Evolutionary conservation across 2,329 filamentous ascomycete genomes (phyloP).

Genomic region (Diaporthe humulicola): DNA sequence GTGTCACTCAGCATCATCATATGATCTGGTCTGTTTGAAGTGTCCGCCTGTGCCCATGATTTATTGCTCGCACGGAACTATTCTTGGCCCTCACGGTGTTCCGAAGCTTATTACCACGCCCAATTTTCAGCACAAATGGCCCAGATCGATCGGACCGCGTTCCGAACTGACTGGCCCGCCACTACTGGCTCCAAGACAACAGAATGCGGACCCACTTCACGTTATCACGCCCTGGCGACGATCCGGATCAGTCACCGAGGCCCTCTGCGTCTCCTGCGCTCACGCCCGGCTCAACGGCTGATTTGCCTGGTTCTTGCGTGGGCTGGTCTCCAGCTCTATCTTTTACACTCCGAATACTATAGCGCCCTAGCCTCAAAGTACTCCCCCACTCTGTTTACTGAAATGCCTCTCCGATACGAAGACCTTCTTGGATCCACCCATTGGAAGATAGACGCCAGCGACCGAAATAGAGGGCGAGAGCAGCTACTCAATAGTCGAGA

Average conservation of each 20-base stretch:
- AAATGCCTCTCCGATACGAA: conserved; percentile 7
- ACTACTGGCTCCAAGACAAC: not conserved
- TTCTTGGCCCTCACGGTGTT: not conserved
- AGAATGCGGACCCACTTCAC: not conserved
- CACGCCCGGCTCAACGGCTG: conserved; percentile 27
- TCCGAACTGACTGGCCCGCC: not conserved
- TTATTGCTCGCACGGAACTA: not conserved
- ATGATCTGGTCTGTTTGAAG: not conserved
- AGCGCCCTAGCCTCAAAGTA: conserved; percentile 29
- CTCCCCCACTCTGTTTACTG: conserved; percentile 19
- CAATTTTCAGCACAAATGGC: conserved; percentile 15
- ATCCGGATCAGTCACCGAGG: conserved; percentile 16
- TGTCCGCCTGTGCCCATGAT: not conserved
- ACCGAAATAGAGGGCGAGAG: not conserved
- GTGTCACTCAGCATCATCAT: not conserved
- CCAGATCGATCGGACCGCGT: conserved; percentile 7
- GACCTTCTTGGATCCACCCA: conserved; percentile 6
- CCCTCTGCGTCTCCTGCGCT: conserved; percentile 25
- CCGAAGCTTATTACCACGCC: not conserved
- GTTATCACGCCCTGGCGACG: not conserved
- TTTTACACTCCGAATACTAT: conserved; percentile 25
- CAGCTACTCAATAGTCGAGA: conserved; percentile 41
- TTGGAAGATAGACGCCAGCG: not conserved
- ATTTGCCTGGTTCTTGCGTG: conserved; percentile 7
- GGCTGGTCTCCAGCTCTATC: conserved; percentile 18